Base-by-base conservation (phyloP, 2,329 filamentous ascomycete genomes). In the Penicillium brasilianum region DNA sequence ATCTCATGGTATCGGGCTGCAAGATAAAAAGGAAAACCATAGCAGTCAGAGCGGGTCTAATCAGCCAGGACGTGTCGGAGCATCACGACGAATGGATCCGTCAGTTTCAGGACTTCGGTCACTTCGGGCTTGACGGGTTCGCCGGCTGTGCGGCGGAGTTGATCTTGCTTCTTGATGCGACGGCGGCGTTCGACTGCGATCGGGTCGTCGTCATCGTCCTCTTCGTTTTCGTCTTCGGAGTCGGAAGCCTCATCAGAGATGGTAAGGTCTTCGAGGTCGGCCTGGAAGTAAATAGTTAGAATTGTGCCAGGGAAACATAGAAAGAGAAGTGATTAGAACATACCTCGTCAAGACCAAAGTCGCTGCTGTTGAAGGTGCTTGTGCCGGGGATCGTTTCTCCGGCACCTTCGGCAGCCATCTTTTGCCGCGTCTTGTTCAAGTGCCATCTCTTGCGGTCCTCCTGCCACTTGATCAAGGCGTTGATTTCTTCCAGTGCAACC, bases 391-490 rank as follows among this genome's bases (percentile, higher is more conserved):
- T 83, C 55, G 80, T 77, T 59, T 84, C 77, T 20, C 74, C 77
- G 6, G 74, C 73, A 3, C 88, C 88, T 71, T 94, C 93, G 2
- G 92, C 93, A 0, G 95, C 95, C 95, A 99, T 98, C 84, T 99
- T 99, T 81, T 98, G 95, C 57, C 93, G 84, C 9, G 95, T 99
- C 84, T 99, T 99, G 79, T 96, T 92, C 63, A 94, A 88, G 75
- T 99, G 95, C 95, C 95, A 99, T 80, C 94, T 94, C 84, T 99
- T 98, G 58, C 95, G 85, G 44, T 92, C 91, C 74, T 93, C 92
- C 77, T 99, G 95, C 95, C 95, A 99, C 51, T 89, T 84, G 69
- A 99, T 95, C 53, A 99, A 83, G 32, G 85, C 81, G 72, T 98
- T 87, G 72, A 98, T 93, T 79, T 99, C 95, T 3, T 80, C 80